A percentile compares a stretch with the other conserved stretches of the same genome.
Evolutionary conservation across 192 early-diverging fungal species (phyloP).

Genomic region (Cetraspora pellucida): DNA sequence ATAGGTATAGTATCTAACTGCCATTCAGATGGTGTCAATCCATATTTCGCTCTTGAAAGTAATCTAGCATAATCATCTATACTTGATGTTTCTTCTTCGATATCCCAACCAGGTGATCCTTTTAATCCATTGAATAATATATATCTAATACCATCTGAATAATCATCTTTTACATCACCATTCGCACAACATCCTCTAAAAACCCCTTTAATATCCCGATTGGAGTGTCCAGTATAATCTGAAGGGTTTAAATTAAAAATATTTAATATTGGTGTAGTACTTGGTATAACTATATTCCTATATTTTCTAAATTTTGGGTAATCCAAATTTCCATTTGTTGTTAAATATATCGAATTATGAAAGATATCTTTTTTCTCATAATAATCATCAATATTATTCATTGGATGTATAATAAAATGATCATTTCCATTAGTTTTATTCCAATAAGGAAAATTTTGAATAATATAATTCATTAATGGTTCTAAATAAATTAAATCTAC

Average conservation of each 20-base stretch:
- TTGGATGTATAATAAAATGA: conserved; percentile 54
- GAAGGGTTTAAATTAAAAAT: conserved; percentile 29
- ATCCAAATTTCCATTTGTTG: conserved; percentile 39
- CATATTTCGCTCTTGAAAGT: conserved; percentile 45
- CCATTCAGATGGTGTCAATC: conserved; percentile 49
- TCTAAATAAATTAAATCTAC: conserved; percentile 46
- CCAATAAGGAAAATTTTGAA: conserved; percentile 46
- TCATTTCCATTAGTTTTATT: conserved; percentile 40
- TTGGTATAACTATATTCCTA: conserved; percentile 50
- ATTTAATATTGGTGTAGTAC: conserved; percentile 43
- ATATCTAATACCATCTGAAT: conserved; percentile 47
- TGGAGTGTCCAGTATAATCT: conserved; percentile 20
- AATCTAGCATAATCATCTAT: conserved; percentile 45
- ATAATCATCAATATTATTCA: conserved; percentile 44
- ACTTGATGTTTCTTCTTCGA: conserved; percentile 34
- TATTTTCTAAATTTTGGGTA: conserved; percentile 37
- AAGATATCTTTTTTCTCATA: conserved; percentile 37
- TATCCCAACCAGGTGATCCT: conserved; percentile 44
- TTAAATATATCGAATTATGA: conserved; percentile 48
- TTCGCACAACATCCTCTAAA: conserved; percentile 45
- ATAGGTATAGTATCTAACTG: conserved; percentile 46
- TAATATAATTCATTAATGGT: conserved; percentile 50
- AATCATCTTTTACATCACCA: conserved; percentile 36
- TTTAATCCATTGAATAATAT: conserved; percentile 43
- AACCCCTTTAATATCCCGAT: conserved; percentile 39